Evolutionary conservation across 1,139 yeast species (phyloP).

Genomic region (Scheffersomyces cryptocercus): DNA sequence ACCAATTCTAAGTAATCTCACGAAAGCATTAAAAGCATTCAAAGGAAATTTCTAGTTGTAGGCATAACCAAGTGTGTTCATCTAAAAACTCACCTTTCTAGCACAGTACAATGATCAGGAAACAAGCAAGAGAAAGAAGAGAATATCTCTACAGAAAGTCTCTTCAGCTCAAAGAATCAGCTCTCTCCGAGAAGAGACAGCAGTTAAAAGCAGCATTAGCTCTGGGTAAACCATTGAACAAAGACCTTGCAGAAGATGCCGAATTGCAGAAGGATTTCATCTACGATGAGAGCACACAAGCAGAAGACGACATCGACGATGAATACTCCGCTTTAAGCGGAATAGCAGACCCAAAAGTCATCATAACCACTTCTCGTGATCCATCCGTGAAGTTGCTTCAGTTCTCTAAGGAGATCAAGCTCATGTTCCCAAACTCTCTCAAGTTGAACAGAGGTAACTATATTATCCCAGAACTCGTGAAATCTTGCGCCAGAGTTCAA

Average conservation of each 20-base stretch:
- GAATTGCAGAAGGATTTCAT: slow-evolving; percentile 78
- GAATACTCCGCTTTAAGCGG: slow-evolving; percentile 90
- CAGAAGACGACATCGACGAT: slow-evolving; percentile 76
- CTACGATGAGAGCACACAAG: slow-evolving; percentile 77
- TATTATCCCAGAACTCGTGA: slow-evolving; percentile 79
- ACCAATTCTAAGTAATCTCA: no score
- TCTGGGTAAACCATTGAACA: slow-evolving; percentile 85
- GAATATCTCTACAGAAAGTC: slow-evolving; percentile 90
- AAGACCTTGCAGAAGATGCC: slow-evolving; percentile 86
- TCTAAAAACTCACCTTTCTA: background rate
- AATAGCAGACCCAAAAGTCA: slow-evolving; percentile 84
- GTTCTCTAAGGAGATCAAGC: slow-evolving; percentile 87
- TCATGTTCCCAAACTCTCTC: slow-evolving; percentile 86
- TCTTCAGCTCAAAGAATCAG: slow-evolving; percentile 85
- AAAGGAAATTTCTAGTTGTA: no score
- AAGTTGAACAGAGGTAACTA: slow-evolving; percentile 93
- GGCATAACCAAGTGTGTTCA: no score
- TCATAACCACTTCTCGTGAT: slow-evolving; percentile 91
- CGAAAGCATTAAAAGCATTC: no score
- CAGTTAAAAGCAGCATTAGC: slow-evolving; percentile 86
- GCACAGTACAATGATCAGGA: slow-evolving; percentile 58
- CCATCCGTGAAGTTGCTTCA: slow-evolving; percentile 85
- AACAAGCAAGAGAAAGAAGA: slow-evolving; percentile 94
- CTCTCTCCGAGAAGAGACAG: slow-evolving; percentile 81
- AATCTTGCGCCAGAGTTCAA: slow-evolving; percentile 69